phyloP scores from a whole-genome alignment of 441 rosid species.

The Erysimum cheiri region DNA sequence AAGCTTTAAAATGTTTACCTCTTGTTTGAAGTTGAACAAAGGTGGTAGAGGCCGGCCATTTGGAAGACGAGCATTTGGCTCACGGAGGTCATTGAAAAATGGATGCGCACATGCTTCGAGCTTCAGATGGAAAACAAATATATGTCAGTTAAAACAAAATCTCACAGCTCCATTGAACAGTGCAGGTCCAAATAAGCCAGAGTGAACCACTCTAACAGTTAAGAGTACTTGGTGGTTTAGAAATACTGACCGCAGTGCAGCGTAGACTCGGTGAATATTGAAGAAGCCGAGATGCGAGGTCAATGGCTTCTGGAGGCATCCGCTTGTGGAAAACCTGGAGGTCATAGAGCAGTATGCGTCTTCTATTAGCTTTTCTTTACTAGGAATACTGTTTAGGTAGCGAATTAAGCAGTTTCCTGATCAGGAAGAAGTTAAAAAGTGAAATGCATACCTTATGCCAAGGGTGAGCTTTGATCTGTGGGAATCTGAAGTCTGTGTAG shows the following conservation, averaged over 20 bases:
- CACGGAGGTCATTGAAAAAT: conserved; percentile 74
- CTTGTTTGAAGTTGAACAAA: conserved; percentile 64
- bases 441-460: conserved; percentile 63
- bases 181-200: neutral
- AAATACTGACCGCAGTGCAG: conserved; percentile 64
- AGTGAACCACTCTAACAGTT: conserved; percentile 4
- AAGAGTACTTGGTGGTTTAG: neutral
- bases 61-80: conserved; percentile 71
- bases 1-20: conserved; percentile 41
- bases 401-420: neutral
- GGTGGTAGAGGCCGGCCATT: conserved; percentile 62
- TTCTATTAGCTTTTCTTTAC: neutral
- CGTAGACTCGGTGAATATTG: conserved; percentile 79
- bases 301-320: conserved; percentile 85
- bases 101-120: conserved; percentile 76
- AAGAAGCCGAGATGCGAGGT: conserved; percentile 74
- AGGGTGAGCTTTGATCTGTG: conserved; percentile 73
- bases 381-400: neutral
- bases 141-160: conserved; percentile 5
- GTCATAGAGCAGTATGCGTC: conserved; percentile 1
- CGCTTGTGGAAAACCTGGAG: conserved; percentile 68
- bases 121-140: conserved; percentile 42
- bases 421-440: neutral
- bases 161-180: conserved; percentile 1
- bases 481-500: conserved; percentile 72